These are phyloP conservation scores for Lentithecium fluviatile DNA, from an alignment of 495 filamentous ascomycete genomes.

Conservation along the genomic window DNA sequence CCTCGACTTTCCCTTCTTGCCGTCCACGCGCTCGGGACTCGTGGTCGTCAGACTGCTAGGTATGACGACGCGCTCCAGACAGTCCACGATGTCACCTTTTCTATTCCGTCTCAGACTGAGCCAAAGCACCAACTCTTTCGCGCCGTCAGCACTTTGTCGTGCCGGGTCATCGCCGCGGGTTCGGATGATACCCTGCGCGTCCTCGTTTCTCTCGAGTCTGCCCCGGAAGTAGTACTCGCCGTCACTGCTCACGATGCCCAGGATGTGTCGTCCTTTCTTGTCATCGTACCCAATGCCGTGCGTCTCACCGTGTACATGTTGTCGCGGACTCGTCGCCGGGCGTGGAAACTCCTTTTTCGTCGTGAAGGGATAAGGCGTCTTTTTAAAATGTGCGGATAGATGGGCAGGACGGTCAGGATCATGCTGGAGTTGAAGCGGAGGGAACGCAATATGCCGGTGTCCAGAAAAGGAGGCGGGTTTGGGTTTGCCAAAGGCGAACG, in stretches of 20 bases:
- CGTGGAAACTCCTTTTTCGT: slow-evolving; percentile 22
- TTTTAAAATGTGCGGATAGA: slow-evolving; percentile 21
- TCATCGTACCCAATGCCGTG: neutral
- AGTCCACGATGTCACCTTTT: neutral
- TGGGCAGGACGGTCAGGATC: slow-evolving; percentile 2
- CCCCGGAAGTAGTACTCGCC: slow-evolving; percentile 7
- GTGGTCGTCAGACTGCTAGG: slow-evolving; percentile 16
- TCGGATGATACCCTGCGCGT: neutral
- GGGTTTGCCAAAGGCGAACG: neutral
- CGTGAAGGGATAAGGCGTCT: slow-evolving; percentile 21
- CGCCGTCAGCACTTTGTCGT: neutral
- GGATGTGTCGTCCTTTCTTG: slow-evolving; percentile 13
- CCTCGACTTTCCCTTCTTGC: neutral
- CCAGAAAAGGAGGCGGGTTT: neutral
- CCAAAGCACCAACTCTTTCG: neutral
- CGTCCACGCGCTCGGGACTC: neutral
- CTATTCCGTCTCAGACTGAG: slow-evolving; percentile 1
- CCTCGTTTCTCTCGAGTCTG: neutral
- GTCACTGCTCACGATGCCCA: slow-evolving; percentile 15
- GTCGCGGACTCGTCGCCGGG: neutral
- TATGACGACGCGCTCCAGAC: slow-evolving; percentile 5
- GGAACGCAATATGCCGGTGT: slow-evolving; percentile 7
- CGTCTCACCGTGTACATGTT: neutral
- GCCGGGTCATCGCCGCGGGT: neutral
- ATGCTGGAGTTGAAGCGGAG: neutral